Evolutionary conservation across 257 asterid genomes (phyloP), one percentile per base, ranked within the genome.

Genomic region (Lycium ferocissimum): DNA sequence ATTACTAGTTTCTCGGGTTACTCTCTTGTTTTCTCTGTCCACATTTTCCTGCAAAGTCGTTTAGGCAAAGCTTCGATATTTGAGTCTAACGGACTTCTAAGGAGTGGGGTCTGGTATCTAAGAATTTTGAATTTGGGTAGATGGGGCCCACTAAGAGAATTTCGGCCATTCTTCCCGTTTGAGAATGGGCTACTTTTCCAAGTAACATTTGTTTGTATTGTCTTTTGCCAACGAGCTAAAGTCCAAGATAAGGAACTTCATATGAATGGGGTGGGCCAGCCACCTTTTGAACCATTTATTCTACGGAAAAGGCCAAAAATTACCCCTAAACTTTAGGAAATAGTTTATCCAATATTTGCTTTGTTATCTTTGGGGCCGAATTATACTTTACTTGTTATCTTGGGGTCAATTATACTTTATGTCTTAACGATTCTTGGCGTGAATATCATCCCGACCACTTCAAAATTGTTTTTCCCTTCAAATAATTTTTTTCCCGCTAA

Each of bases 21-120:
- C 33, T 26, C 33, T 26, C 33, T 18, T 47, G 59, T 11, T 3
- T 40, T 83, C 6, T 79, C 37, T 78, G 40, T 75, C n/a, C 47
- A 70, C 26, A 18, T 53, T 79, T 83, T 69, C 3, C 40, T 58
- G 18, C 7, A 10, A 35, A 83, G 54, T 53, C 2, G 85, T 53
- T 83, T 17, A 1, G 35, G 59, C 18, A 7, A 66, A 43, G 11
- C 35, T 38, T 83, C 56, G 72, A 37, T 83, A 69, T 82, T 83
- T 71, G 61, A 54, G 65, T 35, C 85, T 51, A 83, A 83, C 86
- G 86, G 86, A 56, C 12, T 71, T 56, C 82, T 71, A 54, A 51
- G 82, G 9, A 13, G 82, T 83, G 86, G 86, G 86, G 70, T 15
- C 85, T 37, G 56, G 61, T 38, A 80, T 70, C 53, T 81, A 83